phyloP scores from a whole-genome alignment of 2,329 filamentous ascomycete species.

The Pseudocercospora cruenta region DNA sequence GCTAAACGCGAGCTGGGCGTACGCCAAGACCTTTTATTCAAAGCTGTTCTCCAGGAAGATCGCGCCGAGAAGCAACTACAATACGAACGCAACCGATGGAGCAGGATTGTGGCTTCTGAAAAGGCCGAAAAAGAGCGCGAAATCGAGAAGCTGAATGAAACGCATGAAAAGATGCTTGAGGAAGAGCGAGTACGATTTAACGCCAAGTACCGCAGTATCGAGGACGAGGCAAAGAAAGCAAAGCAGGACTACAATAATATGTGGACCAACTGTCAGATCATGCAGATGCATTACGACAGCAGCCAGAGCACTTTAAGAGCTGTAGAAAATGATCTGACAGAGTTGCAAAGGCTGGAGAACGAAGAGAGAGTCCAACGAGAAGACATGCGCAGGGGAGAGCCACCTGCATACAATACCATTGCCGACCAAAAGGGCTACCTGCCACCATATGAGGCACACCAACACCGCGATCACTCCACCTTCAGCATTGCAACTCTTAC shows the following conservation, averaged over 20 bases:
- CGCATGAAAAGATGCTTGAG: constrained; percentile 1
- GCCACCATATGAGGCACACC: constrained; percentile 23
- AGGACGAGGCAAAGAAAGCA: constrained; percentile 5
- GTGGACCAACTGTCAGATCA: constrained; percentile 5
- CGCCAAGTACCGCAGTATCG: not conserved
- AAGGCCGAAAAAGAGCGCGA: constrained; percentile 8
- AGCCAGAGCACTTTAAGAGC: not conserved
- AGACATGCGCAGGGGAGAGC: constrained; percentile 17
- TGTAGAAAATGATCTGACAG: constrained; percentile 28
- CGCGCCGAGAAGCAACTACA: constrained; percentile 6
- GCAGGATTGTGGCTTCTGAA: constrained; percentile 7
- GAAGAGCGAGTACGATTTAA: constrained; percentile 9
- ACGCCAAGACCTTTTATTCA: constrained; percentile 18
- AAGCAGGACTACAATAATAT: constrained; percentile 7
- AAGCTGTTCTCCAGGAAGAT: constrained; percentile 7
- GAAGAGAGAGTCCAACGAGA: constrained; percentile 4
- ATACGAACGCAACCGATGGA: constrained; percentile 10
- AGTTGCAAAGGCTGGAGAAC: constrained; percentile 24
- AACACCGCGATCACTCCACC: constrained; percentile 9
- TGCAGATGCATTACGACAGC: constrained; percentile 6
- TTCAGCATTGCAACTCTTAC: not conserved
- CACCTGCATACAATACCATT: constrained; percentile 34
- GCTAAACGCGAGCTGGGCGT: not conserved
- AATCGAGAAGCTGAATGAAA: constrained; percentile 8
- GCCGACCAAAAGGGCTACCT: constrained; percentile 25